Conservation (phyloP, 768 basidiomycete genomes). For the Lentinus brumalis region DNA sequence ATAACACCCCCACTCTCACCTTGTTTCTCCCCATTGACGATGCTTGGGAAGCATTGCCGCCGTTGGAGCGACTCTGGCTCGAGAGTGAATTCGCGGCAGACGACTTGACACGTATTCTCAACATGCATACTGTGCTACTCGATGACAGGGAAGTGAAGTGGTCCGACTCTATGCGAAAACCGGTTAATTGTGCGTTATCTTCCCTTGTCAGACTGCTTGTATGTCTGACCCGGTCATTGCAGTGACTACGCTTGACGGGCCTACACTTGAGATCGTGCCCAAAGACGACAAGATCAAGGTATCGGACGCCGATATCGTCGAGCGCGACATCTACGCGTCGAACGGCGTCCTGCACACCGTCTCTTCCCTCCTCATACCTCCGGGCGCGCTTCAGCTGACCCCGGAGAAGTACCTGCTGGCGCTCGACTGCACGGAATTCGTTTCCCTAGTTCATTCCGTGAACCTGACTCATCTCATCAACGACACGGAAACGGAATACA, state of each 20-base stretch:
- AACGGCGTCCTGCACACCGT: constrained; percentile 95
- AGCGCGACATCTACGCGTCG: constrained; percentile 88
- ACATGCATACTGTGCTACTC: constrained; percentile 65
- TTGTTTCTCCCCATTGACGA: constrained; percentile 85
- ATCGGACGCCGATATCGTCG: constrained; percentile 59
- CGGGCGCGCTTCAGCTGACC: constrained; percentile 75
- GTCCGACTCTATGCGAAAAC: constrained; percentile 58
- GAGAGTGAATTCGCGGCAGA: constrained; percentile 85
- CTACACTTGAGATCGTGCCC: constrained; percentile 60
- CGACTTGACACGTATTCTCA: constrained; percentile 76
- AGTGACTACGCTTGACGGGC: constrained; percentile 77
- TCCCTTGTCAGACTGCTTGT: neutral
- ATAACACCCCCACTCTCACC: constrained; percentile 73
- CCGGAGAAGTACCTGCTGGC: constrained; percentile 95
- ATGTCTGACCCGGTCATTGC: constrained; percentile 9
- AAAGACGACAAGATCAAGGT: constrained; percentile 53
- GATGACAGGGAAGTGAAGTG: constrained; percentile 59
- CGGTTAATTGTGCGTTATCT: constrained; percentile 52
- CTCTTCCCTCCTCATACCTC: constrained; percentile 78
- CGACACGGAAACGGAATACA: constrained; percentile 67
- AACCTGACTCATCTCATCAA: constrained; percentile 73
- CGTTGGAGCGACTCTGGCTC: constrained; percentile 82
- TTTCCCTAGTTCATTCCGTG: constrained; percentile 84
- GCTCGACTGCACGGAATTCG: constrained; percentile 89
- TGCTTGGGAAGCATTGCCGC: constrained; percentile 80